Evolutionary conservation across 768 basidiomycete genomes (phyloP).

Genomic region (Leccinum subtestaceum): DNA sequence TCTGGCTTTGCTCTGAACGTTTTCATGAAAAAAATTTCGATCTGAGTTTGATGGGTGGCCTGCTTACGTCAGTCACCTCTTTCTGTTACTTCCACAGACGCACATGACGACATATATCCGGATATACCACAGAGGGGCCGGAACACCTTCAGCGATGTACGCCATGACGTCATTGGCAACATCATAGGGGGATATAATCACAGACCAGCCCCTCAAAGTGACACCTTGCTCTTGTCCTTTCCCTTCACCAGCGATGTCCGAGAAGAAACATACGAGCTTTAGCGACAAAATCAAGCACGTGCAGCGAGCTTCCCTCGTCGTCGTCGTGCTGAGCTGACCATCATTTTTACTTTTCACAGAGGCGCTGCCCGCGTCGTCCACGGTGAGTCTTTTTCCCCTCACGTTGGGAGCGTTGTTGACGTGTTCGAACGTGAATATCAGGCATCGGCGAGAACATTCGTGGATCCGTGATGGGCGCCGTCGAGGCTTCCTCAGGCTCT

Average conservation of each 20-base stretch:
- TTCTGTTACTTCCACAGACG: conserved; percentile 11
- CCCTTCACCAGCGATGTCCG: not conserved
- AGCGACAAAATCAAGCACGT: conserved; percentile 15
- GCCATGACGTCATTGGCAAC: conserved; percentile 20
- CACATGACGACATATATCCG: conserved; percentile 13
- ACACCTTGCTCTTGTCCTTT: not conserved
- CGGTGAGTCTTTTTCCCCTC: conserved; percentile 19
- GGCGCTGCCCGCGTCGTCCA: conserved; percentile 38
- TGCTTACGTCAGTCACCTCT: not conserved
- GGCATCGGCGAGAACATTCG: conserved; percentile 46
- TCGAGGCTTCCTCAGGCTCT: conserved; percentile 34
- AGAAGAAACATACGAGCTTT: conserved; percentile 9
- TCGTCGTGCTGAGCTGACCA: not conserved
- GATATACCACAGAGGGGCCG: conserved; percentile 11
- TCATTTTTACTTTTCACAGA: conserved; percentile 15
- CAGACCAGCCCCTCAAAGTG: not conserved
- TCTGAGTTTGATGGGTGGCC: not conserved
- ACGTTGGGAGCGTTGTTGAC: not conserved
- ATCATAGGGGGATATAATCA: not conserved
- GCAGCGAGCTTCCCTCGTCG: not conserved
- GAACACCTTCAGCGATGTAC: not conserved
- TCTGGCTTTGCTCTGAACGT: too few species aligned
- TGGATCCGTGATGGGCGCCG: conserved; percentile 40
- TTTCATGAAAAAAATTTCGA: not conserved
- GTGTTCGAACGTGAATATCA: conserved; percentile 10